These are phyloP conservation scores for Aspergillus incahuasiensis DNA, from an alignment of 495 filamentous ascomycete species.

Conservation along the genomic window DNA sequence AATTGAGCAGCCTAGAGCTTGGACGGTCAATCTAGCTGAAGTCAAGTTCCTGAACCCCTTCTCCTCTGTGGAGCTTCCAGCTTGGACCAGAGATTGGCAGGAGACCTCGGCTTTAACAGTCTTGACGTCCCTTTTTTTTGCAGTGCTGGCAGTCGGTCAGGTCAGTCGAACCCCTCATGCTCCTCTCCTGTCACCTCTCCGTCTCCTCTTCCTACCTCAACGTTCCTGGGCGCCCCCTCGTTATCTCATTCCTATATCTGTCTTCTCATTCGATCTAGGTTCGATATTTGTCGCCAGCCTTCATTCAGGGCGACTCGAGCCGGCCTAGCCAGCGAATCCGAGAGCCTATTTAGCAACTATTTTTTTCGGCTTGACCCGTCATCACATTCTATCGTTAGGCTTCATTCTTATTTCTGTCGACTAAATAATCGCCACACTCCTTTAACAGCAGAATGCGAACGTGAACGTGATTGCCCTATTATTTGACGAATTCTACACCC, in stretches of 20 bases:
- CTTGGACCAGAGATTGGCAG: neutral
- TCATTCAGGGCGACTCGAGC: neutral
- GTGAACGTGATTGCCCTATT: conserved; percentile 11
- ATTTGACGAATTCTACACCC: too few species aligned
- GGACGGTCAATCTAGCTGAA: neutral
- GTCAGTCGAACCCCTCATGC: neutral
- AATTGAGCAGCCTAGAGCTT: neutral
- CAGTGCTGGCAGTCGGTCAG: too few species aligned
- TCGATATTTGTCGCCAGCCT: neutral
- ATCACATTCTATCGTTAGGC: neutral
- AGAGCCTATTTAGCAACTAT: neutral
- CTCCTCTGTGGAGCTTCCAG: neutral
- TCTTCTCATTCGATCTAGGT: neutral
- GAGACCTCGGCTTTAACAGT: neutral
- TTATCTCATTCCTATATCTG: neutral
- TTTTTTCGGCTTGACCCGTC: neutral
- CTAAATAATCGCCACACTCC: neutral
- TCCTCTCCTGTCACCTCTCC: neutral
- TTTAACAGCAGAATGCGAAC: conserved; percentile 17
- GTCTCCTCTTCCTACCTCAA: neutral
- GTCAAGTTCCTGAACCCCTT: neutral
- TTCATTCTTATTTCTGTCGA: neutral
- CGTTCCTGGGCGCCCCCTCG: neutral
- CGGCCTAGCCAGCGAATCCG: neutral
- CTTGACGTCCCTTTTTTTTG: conserved; percentile 3